A percentile compares a stretch with the other conserved stretches of the same genome.
These are phyloP conservation scores for Alternaria sp. DNA, from an alignment of 2,329 filamentous ascomycete genomes.

Conservation along the genomic window DNA sequence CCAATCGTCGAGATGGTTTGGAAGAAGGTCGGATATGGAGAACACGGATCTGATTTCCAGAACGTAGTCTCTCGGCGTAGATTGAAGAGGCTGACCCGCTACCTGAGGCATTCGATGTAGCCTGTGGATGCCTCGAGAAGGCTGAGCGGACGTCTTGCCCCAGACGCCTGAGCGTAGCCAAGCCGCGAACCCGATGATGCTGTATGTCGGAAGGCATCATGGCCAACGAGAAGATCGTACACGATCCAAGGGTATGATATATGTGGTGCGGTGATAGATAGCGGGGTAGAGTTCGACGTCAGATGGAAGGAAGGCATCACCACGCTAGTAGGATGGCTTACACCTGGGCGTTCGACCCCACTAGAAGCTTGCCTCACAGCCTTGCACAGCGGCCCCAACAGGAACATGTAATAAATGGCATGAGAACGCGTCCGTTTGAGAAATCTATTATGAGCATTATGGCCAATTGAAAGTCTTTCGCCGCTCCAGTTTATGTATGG, in stretches of 20 bases:
- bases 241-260: no score
- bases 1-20: accelerated
- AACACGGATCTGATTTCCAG: not conserved
- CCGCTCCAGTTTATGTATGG: not conserved
- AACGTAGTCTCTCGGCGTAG: not conserved
- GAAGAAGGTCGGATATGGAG: not conserved
- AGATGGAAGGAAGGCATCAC: not conserved
- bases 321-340: not conserved
- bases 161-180: not conserved
- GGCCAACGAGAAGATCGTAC: accelerated
- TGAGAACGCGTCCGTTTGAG: not conserved
- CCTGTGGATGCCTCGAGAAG: not conserved
- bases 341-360: not conserved
- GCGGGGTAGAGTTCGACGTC: no score
- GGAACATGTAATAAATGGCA: not conserved
- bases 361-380: not conserved
- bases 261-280: not conserved
- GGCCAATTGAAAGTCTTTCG: not conserved
- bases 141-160: not conserved
- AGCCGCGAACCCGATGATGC: not conserved
- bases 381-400: not conserved
- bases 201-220: not conserved
- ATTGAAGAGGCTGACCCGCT: not conserved
- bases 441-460: not conserved
- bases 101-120: not conserved